Evolutionary conservation across 1,284 basidiomycete species (phyloP).

Genomic region (Papiliotrema laurentii): DNA sequence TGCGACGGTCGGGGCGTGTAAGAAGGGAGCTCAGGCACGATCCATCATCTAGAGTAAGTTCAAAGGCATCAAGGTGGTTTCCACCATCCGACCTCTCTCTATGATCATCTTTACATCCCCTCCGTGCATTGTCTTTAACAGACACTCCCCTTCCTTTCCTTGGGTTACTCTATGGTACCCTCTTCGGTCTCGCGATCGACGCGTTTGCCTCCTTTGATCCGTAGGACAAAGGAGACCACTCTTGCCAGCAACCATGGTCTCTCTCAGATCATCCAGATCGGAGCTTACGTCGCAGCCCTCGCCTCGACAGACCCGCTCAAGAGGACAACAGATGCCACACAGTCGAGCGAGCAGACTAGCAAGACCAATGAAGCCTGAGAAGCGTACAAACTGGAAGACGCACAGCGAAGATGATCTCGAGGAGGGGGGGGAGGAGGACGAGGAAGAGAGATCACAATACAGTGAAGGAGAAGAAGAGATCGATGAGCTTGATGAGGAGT

Average conservation of each 20-base stretch:
- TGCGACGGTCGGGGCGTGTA: neutral
- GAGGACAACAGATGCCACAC: too few species aligned
- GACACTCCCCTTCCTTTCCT: too few species aligned
- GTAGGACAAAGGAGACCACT: too few species aligned
- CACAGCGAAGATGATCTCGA: neutral
- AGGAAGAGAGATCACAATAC: neutral
- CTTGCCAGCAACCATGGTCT: too few species aligned
- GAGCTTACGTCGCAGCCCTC: too few species aligned
- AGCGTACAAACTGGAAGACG: neutral
- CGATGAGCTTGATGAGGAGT: neutral
- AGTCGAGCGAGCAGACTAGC: too few species aligned
- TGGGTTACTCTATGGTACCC: too few species aligned
- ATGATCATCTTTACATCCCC: neutral
- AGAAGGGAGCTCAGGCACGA: neutral
- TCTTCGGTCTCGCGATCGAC: too few species aligned
- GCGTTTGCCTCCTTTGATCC: too few species aligned
- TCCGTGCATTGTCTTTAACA: neutral
- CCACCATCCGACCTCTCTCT: neutral
- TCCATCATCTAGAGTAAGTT: neutral
- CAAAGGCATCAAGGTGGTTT: neutral
- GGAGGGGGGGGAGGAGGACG: neutral
- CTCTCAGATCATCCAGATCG: too few species aligned
- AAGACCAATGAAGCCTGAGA: too few species aligned
- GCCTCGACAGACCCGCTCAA: too few species aligned
- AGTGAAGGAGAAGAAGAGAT: conserved; percentile 2